A percentile compares a stretch with the other conserved stretches of the same genome.
Conservation (phyloP, 208 protist genomes). For the Trypanosoma melophagium region DNA sequence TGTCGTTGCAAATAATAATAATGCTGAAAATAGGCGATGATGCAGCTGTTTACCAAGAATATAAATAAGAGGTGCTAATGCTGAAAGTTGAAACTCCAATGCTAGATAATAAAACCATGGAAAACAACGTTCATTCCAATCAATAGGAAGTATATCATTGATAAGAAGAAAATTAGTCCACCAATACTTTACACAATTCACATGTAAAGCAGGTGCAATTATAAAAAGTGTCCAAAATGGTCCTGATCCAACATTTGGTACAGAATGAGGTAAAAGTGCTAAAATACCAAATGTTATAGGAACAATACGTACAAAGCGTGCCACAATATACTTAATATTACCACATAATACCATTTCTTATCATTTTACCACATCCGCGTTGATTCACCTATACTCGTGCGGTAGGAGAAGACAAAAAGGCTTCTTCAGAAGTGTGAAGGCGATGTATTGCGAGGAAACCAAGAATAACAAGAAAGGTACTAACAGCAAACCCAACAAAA, state of each 20-base stretch:
- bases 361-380: background rate
- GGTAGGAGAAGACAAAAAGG: conserved; percentile 13
- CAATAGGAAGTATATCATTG: conserved; percentile 32
- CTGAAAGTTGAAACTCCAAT: conserved; percentile 36
- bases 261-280: conserved; percentile 9
- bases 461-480: conserved; percentile 36
- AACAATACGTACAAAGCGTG: conserved; percentile 26
- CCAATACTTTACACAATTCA: conserved; percentile 29
- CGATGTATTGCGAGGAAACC: conserved; percentile 34
- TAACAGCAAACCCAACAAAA: conserved; percentile 25
- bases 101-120: conserved; percentile 40
- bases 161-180: conserved; percentile 39
- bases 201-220: conserved; percentile 12
- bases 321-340: conserved; percentile 29
- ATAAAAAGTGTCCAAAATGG: conserved; percentile 28
- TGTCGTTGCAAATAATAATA: conserved; percentile 9
- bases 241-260: conserved; percentile 11
- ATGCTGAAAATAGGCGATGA: conserved; percentile 15
- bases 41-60: conserved; percentile 24
- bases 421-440: conserved; percentile 23
- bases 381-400: background rate
- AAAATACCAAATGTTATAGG: conserved; percentile 26
- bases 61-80: conserved; percentile 24
- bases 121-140: conserved; percentile 27
- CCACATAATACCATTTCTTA: conserved; percentile 4